These are phyloP conservation scores for Penicillium chermesinum DNA, from an alignment of 495 filamentous ascomycete species.

Conservation along the genomic window DNA sequence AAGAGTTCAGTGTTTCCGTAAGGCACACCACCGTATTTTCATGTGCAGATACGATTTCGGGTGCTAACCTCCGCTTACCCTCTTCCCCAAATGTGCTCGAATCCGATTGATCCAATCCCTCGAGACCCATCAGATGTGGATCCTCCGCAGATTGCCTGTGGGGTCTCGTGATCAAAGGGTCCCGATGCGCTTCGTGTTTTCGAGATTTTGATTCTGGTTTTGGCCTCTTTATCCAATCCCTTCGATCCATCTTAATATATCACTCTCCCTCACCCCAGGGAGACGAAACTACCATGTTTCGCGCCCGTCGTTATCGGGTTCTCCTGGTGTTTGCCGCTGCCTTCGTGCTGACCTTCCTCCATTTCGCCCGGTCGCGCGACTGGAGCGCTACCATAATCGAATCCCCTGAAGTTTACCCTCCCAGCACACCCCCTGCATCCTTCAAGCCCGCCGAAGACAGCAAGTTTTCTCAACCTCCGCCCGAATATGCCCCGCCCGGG, in stretches of 20 bases:
- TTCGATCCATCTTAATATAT: background rate
- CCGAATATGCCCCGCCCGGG: constrained; percentile 9
- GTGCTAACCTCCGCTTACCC: no score
- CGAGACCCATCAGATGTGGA: constrained; percentile 16
- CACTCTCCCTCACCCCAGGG: background rate
- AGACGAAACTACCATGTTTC: constrained; percentile 53
- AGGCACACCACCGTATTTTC: no score
- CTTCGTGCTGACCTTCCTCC: constrained; percentile 58
- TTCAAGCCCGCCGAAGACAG: background rate
- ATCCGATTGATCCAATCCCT: background rate
- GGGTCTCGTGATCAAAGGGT: constrained; percentile 12
- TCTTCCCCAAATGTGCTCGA: no score
- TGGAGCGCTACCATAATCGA: constrained; percentile 18
- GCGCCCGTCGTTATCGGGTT: constrained; percentile 70
- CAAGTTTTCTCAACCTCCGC: constrained; percentile 9
- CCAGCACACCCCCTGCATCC: constrained; percentile 2
- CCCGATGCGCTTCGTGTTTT: background rate
- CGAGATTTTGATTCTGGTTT: background rate
- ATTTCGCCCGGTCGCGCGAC: constrained; percentile 48
- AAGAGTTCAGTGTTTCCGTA: no score
- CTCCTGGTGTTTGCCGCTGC: constrained; percentile 66
- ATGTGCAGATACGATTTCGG: no score
- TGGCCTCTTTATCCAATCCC: background rate
- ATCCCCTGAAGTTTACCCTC: constrained; percentile 2
- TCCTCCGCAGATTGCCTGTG: constrained; percentile 7